Evolutionary conservation across 2,329 filamentous ascomycete species (phyloP).

Genomic region (Blastomyces percursus): DNA sequence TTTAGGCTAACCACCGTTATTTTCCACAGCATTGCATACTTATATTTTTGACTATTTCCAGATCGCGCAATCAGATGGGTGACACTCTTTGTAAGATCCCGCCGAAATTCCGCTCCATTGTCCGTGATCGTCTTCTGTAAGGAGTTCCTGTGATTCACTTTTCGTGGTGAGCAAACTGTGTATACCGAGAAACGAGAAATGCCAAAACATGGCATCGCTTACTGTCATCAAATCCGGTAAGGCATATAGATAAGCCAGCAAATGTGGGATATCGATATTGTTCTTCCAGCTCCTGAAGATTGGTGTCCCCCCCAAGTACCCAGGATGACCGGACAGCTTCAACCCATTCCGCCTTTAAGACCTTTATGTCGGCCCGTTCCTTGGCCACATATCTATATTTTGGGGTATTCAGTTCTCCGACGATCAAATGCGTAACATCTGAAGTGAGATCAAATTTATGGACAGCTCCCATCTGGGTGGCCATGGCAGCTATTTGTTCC

Average conservation of each 20-base stretch:
- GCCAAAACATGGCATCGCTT: constrained; percentile 18
- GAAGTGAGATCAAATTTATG: constrained; percentile 91
- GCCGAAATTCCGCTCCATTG: constrained; percentile 74
- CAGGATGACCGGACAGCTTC: constrained; percentile 67
- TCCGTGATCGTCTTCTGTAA: constrained; percentile 57
- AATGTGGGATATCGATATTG: constrained; percentile 39
- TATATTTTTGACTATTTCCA: constrained; percentile 80
- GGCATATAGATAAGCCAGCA: constrained; percentile 49
- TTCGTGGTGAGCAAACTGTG: background rate
- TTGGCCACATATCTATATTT: constrained; percentile 95
- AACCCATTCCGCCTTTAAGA: constrained; percentile 75
- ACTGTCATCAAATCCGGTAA: constrained; percentile 61
- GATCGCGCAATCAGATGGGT: constrained; percentile 76
- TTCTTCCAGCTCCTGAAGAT: constrained; percentile 58
- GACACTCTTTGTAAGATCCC: constrained; percentile 73
- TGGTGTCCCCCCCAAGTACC: constrained; percentile 66
- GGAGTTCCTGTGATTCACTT: constrained; percentile 46
- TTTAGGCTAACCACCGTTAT: constrained; percentile 68
- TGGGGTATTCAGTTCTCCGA: constrained; percentile 76
- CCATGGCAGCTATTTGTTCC: constrained; percentile 37
- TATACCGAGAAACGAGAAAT: background rate
- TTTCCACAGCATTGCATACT: constrained; percentile 71
- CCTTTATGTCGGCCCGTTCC: constrained; percentile 72
- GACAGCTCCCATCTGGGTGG: constrained; percentile 69
- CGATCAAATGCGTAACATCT: constrained; percentile 87